Base-by-base conservation (phyloP, 345 rosid species). In the Acer campestre region DNA sequence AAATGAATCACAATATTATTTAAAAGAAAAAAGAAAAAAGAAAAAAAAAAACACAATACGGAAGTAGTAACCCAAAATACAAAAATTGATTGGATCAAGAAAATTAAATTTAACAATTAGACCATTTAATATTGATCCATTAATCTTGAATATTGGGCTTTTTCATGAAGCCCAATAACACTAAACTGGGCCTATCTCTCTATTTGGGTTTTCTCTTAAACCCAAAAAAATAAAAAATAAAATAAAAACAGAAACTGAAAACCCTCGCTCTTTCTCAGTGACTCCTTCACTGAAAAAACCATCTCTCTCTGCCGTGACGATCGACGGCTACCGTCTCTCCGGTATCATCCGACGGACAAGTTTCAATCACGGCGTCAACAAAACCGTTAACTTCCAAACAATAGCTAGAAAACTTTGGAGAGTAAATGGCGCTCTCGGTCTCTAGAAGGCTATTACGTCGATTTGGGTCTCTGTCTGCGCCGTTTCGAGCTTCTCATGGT, bases 401-500 rank as follows among this genome's bases (percentile, higher is more conserved):
- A 18, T 9, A 9, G 62, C 13, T 29, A 29, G 27, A 31, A 7
- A 13, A n/a, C 40, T 63, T 59, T 3, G 29, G 40, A 14, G 23
- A 56, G 65, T 76, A 16, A 17, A 91, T 89, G 94, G 91, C 90
- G 62, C 79, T 85, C 53, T 79, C 82, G 1, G 58, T 86, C 61
- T 86, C 86, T 7, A 79, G 76, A 82, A 80, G 82, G 80, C 6
- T 88, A 74, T 12, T 84, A 3, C 80, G 80, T 68, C 76, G 79
- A 38, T 70, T 88, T 13, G 85, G 86, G 16, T 82, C 84, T 3
- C 81, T 86, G 4, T 58, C 83, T 67, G 74, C 75, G 53, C 53
- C 79, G 7, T 61, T 51, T 80, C 78, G 62, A 29, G 46, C 77
- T 67, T 70, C 77, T 79, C 58, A 7, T 14, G 82, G 83, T 81